Conservation (phyloP, 2,329 filamentous ascomycete genomes). For the Zymoseptoria passerinii region DNA sequence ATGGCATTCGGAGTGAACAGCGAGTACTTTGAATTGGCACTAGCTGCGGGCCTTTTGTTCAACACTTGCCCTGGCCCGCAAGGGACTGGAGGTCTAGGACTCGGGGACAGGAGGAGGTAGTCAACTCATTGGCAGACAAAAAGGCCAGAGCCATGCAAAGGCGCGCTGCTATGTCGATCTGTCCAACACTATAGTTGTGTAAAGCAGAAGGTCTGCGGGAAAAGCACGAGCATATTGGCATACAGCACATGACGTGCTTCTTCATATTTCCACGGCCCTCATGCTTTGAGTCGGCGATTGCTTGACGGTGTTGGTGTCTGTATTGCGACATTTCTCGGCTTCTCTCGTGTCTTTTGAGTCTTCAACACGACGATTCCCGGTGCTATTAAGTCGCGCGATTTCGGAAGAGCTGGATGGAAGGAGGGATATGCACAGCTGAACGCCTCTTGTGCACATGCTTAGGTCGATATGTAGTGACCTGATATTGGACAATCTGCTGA, state of each 20-base stretch:
- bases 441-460: neutral
- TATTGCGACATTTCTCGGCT: conserved; percentile 2
- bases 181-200: neutral
- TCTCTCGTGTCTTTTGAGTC: neutral
- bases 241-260: neutral
- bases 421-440: neutral
- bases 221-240: neutral
- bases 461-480: neutral
- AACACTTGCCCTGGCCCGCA: conserved; percentile 6
- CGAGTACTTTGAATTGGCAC: neutral
- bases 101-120: neutral
- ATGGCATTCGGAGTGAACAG: conserved; percentile 46
- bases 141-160: neutral
- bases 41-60: conserved; percentile 7
- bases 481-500: neutral
- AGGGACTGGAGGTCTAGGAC: neutral
- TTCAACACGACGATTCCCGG: conserved; percentile 9
- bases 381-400: neutral
- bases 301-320: neutral
- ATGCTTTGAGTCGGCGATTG: neutral
- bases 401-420: neutral
- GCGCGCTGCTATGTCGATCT: neutral
- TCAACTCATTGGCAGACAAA: neutral
- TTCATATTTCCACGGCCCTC: neutral
- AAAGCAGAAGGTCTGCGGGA: neutral